Base-by-base conservation (phyloP, 352 stramenopile species). In the Pythium phragmitis region DNA sequence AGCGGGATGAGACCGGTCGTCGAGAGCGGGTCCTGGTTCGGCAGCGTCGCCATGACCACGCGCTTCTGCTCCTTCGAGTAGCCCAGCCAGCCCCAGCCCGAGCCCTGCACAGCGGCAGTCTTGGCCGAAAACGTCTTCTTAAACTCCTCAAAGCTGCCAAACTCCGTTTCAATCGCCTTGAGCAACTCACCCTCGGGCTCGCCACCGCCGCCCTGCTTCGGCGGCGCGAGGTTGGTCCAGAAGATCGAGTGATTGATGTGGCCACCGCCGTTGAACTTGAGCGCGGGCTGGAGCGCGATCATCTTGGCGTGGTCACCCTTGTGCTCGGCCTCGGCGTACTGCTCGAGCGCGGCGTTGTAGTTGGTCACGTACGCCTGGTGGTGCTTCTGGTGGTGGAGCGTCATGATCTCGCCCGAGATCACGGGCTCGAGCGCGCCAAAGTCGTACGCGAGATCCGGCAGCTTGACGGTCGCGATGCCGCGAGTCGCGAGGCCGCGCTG, bases 221-320 rank as follows among this genome's bases (percentile, higher is more conserved):
- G 69, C 4, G 90, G 88, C 28, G 88, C 83, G 47, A 98, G 73
- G 79, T 98, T 99, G 67, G 98, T 97, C 97, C 97, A 99, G 79
- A 99, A 99, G 66, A 99, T 94, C 57, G 94, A 97, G 79, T 99
- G 97, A 77, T 99, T 99, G 28, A 99, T 75, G 76, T 99, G 97
- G 60, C 97, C 97, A 14, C 97, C 97, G 19, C 96, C 97, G 79
- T 99, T 99, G 78, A 99, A 99, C 70, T 98, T 97, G 50, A 99
- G 80, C 39, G 94, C 95, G 14, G 77, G 79, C 66, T 98, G 88
- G 23, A 98, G 75, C 45, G 77, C 83, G 68, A 98, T 96, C 61
- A 98, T 87, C 61, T 86, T 90, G 52, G 85, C 88, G 65, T 98
- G 81, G 79, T 99, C 92, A 28, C 72, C 63, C 71, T 92, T 92